phyloP scores from a whole-genome alignment of 495 filamentous ascomycete species.

The Xylaria curta region DNA sequence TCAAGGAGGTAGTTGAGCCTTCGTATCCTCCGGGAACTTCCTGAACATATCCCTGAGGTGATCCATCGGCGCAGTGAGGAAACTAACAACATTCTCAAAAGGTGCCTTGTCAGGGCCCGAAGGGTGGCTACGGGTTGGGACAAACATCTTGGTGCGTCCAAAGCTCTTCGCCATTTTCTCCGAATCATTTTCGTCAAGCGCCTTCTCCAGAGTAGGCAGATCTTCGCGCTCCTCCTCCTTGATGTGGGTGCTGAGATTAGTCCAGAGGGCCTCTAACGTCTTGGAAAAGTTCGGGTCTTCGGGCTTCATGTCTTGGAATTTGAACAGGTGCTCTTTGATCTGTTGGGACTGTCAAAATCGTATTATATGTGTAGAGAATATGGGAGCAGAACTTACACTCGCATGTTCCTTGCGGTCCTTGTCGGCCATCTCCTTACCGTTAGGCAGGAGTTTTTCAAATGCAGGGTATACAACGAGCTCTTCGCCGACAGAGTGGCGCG shows the following conservation, averaged over 20 bases:
- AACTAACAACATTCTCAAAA: background rate
- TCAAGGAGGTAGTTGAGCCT: background rate
- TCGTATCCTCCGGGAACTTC: background rate
- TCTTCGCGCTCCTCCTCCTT: background rate
- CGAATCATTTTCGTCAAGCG: background rate
- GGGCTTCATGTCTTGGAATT: slow-evolving; percentile 1
- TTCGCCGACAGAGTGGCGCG: background rate
- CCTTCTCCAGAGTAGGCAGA: background rate
- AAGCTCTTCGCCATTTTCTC: background rate
- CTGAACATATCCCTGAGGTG: background rate
- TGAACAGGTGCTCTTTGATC: background rate
- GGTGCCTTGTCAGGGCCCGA: background rate
- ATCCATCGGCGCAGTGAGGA: background rate
- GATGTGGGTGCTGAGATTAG: background rate
- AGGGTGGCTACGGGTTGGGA: background rate
- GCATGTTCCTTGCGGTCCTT: background rate
- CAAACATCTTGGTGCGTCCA: background rate
- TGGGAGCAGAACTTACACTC: background rate
- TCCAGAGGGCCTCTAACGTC: background rate
- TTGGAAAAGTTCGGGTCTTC: background rate
- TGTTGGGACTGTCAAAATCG: background rate
- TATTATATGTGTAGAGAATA: background rate
- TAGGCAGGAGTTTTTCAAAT: background rate
- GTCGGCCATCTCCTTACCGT: background rate
- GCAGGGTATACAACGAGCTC: background rate